Evolutionary conservation across 2,329 filamentous ascomycete species (phyloP).

Genomic region (Exophiala bonariae): DNA sequence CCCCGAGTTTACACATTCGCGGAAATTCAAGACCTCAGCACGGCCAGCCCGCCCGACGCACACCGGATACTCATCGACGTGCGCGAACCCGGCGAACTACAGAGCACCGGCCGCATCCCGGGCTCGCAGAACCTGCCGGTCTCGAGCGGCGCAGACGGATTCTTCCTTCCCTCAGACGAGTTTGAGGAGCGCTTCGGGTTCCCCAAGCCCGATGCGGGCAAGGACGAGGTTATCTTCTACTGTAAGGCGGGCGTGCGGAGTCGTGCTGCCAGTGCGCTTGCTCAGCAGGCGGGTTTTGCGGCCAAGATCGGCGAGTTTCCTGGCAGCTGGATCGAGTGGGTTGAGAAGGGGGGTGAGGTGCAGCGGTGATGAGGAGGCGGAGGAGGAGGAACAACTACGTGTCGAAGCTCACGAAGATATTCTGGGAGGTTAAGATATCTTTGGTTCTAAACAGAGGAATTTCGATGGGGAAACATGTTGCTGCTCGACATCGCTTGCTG

Average conservation of each 20-base stretch:
- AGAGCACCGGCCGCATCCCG: slow-evolving; percentile 63
- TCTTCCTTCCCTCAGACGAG: slow-evolving; percentile 73
- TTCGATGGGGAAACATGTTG: too few relatives aligned
- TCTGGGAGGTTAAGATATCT: too few relatives aligned
- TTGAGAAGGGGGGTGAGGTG: slow-evolving; percentile 65
- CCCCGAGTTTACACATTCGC: slow-evolving; percentile 25
- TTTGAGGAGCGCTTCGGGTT: slow-evolving; percentile 84
- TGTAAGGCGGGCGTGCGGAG: slow-evolving; percentile 90
- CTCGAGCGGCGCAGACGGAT: slow-evolving; percentile 71
- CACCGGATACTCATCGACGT: slow-evolving; percentile 40
- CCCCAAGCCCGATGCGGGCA: slow-evolving; percentile 60
- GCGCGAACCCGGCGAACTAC: slow-evolving; percentile 49
- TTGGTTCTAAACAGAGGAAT: too few relatives aligned
- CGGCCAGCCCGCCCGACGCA: slow-evolving; percentile 12
- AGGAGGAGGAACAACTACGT: too few relatives aligned
- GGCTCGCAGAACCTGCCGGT: slow-evolving; percentile 81
- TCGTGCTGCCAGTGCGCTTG: slow-evolving; percentile 72
- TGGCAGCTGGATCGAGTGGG: slow-evolving; percentile 73
- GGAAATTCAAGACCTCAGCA: slow-evolving; percentile 23
- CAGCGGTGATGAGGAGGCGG: slow-evolving; percentile 45
- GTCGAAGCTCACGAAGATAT: too few relatives aligned
- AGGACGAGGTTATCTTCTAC: slow-evolving; percentile 73
- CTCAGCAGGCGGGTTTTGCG: slow-evolving; percentile 72
- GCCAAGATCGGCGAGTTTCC: slow-evolving; percentile 57
- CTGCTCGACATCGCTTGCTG: too few relatives aligned